Evolutionary conservation across 345 rosid species (phyloP), one percentile per base, ranked within the genome.

Genomic region (Gossypium mustelinum): DNA sequence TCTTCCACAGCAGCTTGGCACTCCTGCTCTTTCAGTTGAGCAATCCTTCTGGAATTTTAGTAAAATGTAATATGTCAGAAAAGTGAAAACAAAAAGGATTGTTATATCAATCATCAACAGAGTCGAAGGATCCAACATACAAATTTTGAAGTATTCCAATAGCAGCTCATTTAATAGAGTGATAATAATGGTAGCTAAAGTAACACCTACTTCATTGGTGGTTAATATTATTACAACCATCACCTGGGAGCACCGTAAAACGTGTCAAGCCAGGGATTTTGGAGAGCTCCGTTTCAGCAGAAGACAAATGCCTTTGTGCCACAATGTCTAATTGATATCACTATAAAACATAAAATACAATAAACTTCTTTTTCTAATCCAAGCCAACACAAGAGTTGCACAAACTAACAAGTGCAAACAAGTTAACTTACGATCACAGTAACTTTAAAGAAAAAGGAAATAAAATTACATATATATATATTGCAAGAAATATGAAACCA

Each of bases 1-100:
- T 95, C 99, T 81, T 91, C 86, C 45, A 92, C 86, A n/a, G 92
- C 92, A 67, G 78, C 80, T 85, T 83, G 86, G 68, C 88, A 91
- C 65, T 89, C 89, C 0, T 75, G 73, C 73, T 89, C 93, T 78
- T 91, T 93, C 59, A 91, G 84, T 71, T 84, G 82, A 27, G 90
- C 97, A 62, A 95, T 95, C 87, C 96, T 87, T 86, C 98, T 95
- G 85, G 39, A 16, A 79, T 72, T 69, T 61, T 74, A 69, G 68
- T 63, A 52, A 73, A 56, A 70, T 58, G 41, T 44, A 50, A 75
- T 81, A 79, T 58, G 78, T 68, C 22, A 57, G 16, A 51, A 51
- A 29, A 51, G 41, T 34, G 6, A 58, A 4, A 48, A 47, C 51
- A 29, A 47, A 13, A 20, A 11, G 50, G 58, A 73, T 52, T 3